phyloP scores from a whole-genome alignment of 2,329 filamentous ascomycete species.

The Venturia nashicola region DNA sequence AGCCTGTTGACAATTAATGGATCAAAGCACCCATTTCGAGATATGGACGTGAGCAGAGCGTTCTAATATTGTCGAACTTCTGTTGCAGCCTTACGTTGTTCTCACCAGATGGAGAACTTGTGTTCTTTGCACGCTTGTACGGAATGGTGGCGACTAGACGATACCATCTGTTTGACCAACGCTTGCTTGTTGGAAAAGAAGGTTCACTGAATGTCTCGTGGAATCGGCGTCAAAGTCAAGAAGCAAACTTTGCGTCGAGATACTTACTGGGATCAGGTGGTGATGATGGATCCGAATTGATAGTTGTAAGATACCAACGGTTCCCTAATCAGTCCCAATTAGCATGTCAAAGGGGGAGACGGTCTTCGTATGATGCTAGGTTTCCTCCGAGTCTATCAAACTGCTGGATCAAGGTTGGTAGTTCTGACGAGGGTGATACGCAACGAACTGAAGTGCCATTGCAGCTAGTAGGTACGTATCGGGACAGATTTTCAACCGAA shows the following conservation, averaged over 20 bases:
- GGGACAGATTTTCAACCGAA: neutral
- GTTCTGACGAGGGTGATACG: neutral
- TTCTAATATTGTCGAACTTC: too few species aligned
- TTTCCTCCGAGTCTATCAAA: too few species aligned
- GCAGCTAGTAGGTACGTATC: neutral
- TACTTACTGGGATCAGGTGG: neutral
- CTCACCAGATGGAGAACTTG: neutral
- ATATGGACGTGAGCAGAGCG: too few species aligned
- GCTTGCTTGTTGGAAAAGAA: too few species aligned
- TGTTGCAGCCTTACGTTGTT: neutral
- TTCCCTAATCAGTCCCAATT: neutral
- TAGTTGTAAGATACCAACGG: neutral
- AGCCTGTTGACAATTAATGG: neutral
- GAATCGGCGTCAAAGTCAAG: too few species aligned
- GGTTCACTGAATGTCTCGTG: too few species aligned
- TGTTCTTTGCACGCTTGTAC: neutral
- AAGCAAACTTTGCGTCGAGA: too few species aligned
- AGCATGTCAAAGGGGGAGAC: neutral
- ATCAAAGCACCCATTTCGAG: too few species aligned
- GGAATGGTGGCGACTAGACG: too few species aligned
- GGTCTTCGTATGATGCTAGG: too few species aligned
- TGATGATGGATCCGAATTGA: neutral
- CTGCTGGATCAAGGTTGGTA: too few species aligned
- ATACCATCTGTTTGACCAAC: too few species aligned
- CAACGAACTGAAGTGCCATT: neutral